Percentiles rank a stretch among this genome's conserved stretches.
Conservation (phyloP, 1,284 basidiomycete genomes). For the Trichosporon sp. region DNA sequence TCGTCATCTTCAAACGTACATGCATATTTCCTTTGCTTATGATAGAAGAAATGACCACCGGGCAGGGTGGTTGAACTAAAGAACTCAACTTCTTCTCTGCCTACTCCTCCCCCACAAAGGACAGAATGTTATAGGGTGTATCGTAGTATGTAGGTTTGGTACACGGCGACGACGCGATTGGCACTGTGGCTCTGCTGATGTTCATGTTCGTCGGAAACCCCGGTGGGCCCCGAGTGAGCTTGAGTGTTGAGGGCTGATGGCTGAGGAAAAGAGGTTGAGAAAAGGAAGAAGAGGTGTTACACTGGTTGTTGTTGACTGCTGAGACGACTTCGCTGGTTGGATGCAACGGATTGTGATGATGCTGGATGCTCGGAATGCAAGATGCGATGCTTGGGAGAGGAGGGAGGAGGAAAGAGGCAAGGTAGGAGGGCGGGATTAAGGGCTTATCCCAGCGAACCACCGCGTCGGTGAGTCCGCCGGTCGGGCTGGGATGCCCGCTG, state of each 20-base stretch:
- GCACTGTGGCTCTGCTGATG: not conserved
- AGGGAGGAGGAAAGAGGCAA: not conserved
- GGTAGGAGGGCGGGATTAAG: no score
- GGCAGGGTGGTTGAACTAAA: not conserved
- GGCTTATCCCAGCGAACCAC: constrained; percentile 22
- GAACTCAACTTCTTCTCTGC: not conserved
- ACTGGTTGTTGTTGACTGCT: not conserved
- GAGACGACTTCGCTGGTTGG: constrained; percentile 3
- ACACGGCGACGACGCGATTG: constrained; percentile 2
- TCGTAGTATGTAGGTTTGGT: constrained; percentile 9
- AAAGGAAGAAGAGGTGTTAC: not conserved
- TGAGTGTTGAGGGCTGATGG: not conserved
- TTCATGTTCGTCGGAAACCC: not conserved
- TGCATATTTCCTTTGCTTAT: constrained; percentile 20
- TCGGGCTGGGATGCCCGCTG: constrained; percentile 4
- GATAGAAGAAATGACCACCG: constrained; percentile 1
- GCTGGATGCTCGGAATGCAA: constrained; percentile 8
- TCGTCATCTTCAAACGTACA: constrained; percentile 13
- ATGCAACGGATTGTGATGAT: constrained; percentile 4
- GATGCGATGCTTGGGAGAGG: not conserved
- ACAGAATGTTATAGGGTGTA: constrained; percentile 5
- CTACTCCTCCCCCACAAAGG: not conserved
- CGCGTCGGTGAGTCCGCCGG: constrained; percentile 22
- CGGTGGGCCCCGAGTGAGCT: not conserved
- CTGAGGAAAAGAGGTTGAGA: not conserved